phyloP scores from a whole-genome alignment of 2,329 filamentous ascomycete species.

The Xylariaceae sp. region DNA sequence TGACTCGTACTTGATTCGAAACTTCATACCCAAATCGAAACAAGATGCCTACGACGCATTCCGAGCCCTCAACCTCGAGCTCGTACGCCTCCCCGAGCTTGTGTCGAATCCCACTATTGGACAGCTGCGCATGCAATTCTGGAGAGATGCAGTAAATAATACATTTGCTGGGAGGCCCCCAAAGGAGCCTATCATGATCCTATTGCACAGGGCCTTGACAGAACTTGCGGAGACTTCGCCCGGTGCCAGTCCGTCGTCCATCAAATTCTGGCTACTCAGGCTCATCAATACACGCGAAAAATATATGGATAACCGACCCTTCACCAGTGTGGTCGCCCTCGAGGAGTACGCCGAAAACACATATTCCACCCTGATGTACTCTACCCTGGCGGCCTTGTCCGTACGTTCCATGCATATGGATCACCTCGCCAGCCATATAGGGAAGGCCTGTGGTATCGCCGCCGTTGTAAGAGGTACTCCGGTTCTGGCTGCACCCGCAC shows the following conservation, averaged over 20 bases:
- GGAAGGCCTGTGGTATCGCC: conserved; percentile 86
- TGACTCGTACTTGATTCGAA: conserved; percentile 79
- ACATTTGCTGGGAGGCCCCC: conserved; percentile 75
- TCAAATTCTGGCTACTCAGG: conserved; percentile 71
- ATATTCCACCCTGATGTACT: conserved; percentile 87
- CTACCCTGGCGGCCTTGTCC: conserved; percentile 75
- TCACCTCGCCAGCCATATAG: conserved; percentile 90
- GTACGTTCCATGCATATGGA: conserved; percentile 81
- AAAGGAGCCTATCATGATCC: conserved; percentile 84
- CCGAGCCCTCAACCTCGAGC: conserved; percentile 87
- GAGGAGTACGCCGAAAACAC: conserved; percentile 93
- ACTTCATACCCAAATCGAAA: conserved; percentile 72
- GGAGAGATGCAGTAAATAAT: conserved; percentile 77
- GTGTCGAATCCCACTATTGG: conserved; percentile 86
- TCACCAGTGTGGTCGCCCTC: conserved; percentile 64
- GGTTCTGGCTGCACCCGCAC: conserved; percentile 73
- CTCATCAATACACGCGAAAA: conserved; percentile 79
- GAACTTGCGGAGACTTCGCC: conserved; percentile 46
- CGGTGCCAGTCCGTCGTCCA: conserved; percentile 40
- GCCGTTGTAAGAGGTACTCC: conserved; percentile 85
- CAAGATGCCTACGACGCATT: conserved; percentile 86
- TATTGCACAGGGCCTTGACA: conserved; percentile 69
- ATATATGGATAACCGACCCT: conserved; percentile 79
- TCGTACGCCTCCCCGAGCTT: conserved; percentile 83
- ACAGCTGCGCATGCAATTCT: conserved; percentile 89